These are phyloP conservation scores for Ascobolus immersus DNA, from an alignment of 495 filamentous ascomycete species.

Conservation along the genomic window DNA sequence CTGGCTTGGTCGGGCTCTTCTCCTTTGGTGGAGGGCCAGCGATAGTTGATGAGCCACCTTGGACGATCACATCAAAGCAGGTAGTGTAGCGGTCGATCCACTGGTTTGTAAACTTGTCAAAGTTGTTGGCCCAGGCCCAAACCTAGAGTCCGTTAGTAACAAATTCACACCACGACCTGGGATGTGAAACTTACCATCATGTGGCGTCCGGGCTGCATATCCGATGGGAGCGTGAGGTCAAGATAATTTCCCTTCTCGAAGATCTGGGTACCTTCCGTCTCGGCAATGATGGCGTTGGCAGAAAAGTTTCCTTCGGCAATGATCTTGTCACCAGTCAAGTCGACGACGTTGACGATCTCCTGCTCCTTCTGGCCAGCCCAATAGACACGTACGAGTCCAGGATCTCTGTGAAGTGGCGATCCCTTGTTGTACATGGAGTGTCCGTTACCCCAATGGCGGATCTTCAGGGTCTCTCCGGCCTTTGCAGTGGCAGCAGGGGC, in stretches of 20 bases:
- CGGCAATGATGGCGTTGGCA: slow-evolving; percentile 3
- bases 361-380: slow-evolving; percentile 10
- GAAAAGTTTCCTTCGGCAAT: slow-evolving; percentile 13
- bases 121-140: slow-evolving; percentile 11
- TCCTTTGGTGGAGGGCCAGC: background rate
- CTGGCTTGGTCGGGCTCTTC: slow-evolving; percentile 1
- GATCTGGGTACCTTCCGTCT: slow-evolving; percentile 2
- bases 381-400: slow-evolving; percentile 14
- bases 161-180: too few relatives aligned
- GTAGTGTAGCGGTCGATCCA: slow-evolving; percentile 6
- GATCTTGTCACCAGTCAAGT: slow-evolving; percentile 12
- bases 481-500: slow-evolving; percentile 9
- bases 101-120: slow-evolving; percentile 1
- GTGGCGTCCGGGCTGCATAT: slow-evolving; percentile 10
- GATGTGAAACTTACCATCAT: too few relatives aligned
- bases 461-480: slow-evolving; percentile 10
- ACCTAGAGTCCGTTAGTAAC: too few relatives aligned
- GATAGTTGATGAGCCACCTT: background rate
- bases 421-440: slow-evolving; percentile 9
- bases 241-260: slow-evolving; percentile 15
- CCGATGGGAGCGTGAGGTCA: slow-evolving; percentile 5
- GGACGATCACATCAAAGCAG: slow-evolving; percentile 8
- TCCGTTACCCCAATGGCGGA: slow-evolving; percentile 14
- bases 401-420: slow-evolving; percentile 11
- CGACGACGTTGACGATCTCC: slow-evolving; percentile 8